These are phyloP conservation scores for Cadophora luteo-olivacea DNA, from an alignment of 2,329 filamentous ascomycete genomes.

Conservation along the genomic window DNA sequence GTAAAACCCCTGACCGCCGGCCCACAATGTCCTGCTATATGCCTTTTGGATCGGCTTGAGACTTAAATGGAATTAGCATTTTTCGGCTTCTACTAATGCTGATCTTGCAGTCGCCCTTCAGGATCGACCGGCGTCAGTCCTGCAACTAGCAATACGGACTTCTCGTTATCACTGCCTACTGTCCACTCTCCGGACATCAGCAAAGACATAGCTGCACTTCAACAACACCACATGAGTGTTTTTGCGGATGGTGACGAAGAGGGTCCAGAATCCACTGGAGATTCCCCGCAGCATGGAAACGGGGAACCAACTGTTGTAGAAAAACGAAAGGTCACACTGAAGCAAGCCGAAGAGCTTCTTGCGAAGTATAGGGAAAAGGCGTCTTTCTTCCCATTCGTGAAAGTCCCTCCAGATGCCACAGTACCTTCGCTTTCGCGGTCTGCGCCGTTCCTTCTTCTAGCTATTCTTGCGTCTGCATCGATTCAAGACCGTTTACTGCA, in stretches of 20 bases:
- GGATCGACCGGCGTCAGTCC: conserved; percentile 17
- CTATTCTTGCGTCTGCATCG: conserved; percentile 39
- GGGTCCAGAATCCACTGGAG: not conserved
- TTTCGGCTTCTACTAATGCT: not conserved
- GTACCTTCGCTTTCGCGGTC: conserved; percentile 37
- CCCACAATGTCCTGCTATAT: not conserved
- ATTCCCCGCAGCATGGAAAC: not conserved
- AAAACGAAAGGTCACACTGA: conserved; percentile 34
- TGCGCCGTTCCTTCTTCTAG: conserved; percentile 41
- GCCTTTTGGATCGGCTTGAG: not conserved
- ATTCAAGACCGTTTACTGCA: conserved; percentile 35
- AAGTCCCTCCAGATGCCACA: conserved; percentile 34
- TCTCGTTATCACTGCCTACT: conserved; percentile 39
- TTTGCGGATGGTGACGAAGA: conserved; percentile 35
- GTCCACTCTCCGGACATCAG: conserved; percentile 32
- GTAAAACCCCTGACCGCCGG: not conserved
- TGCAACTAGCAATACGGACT: conserved; percentile 26
- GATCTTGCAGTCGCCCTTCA: conserved; percentile 18
- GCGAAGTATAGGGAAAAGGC: conserved; percentile 28
- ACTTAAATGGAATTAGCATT: not conserved
- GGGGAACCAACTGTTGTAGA: conserved; percentile 24
- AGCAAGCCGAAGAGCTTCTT: conserved; percentile 38
- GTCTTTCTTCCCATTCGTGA: conserved; percentile 41
- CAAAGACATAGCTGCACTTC: conserved; percentile 33
- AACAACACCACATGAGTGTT: conserved; percentile 36